These are phyloP conservation scores for Spergularia marina DNA, from an alignment of 148 eudicot genomes.

Conservation along the genomic window DNA sequence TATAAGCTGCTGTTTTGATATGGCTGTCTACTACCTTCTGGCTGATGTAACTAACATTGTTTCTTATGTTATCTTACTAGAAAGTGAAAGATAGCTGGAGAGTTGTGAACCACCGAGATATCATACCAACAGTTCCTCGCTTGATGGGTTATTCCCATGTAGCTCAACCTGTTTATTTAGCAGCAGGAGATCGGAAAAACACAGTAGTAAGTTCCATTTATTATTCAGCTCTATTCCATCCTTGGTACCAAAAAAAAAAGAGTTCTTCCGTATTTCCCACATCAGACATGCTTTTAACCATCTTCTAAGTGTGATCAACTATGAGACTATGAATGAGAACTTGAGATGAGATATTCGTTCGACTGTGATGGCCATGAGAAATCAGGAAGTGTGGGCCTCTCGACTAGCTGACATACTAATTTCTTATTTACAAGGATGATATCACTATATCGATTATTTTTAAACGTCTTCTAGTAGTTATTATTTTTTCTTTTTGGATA, in stretches of 20 bases:
- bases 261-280: neutral
- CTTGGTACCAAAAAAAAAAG: neutral
- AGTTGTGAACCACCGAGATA: constrained; percentile 95
- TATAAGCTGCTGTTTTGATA: neutral
- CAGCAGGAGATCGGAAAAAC: constrained; percentile 49
- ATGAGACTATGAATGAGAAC: neutral
- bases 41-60: neutral
- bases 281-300: neutral
- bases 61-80: constrained; percentile 41
- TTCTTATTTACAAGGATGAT: neutral
- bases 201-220: constrained; percentile 44
- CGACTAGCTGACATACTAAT: neutral
- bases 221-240: constrained; percentile 1
- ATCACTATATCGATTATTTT: neutral
- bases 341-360: neutral
- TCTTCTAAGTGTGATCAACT: neutral
- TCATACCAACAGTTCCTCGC: constrained; percentile 96
- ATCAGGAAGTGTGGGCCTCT: neutral
- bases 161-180: constrained; percentile 87
- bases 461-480: neutral
- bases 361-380: neutral
- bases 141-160: constrained; percentile 99
- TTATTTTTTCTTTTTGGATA: neutral
- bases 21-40: neutral
- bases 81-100: constrained; percentile 98